Evolutionary conservation across 1,284 basidiomycete genomes (phyloP).

Genomic region (Ganoderma boninense): DNA sequence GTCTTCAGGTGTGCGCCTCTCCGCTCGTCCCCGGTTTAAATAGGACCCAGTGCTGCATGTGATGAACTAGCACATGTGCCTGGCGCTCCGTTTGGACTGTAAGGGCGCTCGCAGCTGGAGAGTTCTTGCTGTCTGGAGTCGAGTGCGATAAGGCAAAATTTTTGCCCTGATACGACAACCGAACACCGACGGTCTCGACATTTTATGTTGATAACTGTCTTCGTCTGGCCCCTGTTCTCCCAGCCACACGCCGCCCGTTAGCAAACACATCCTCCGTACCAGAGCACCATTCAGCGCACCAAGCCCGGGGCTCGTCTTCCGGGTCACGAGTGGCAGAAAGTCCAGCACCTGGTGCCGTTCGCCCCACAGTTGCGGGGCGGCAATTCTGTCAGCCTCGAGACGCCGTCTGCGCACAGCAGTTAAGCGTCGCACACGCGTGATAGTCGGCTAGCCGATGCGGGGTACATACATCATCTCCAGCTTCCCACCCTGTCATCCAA

Average conservation of each 20-base stretch:
- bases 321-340: neutral
- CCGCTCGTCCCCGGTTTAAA: slow-evolving; percentile 21
- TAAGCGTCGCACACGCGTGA: neutral
- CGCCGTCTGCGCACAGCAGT: neutral
- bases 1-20: slow-evolving; percentile 4
- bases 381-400: slow-evolving; percentile 5
- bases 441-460: slow-evolving; percentile 21
- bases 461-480: slow-evolving; percentile 5
- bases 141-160: slow-evolving; percentile 11
- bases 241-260: neutral
- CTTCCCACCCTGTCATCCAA: slow-evolving; percentile 2
- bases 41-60: slow-evolving; percentile 10
- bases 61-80: slow-evolving; percentile 7
- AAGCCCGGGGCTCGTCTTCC: neutral
- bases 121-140: slow-evolving; percentile 7
- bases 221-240: neutral
- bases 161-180: neutral
- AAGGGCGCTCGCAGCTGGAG: slow-evolving; percentile 1
- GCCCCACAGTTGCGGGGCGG: neutral
- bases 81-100: neutral
- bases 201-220: neutral
- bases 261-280: neutral
- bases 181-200: neutral
- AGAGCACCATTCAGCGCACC: neutral
- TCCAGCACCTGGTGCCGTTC: neutral